Conservation (phyloP, 2,329 filamentous ascomycete species). For the Neodidymelliopsis sp. region DNA sequence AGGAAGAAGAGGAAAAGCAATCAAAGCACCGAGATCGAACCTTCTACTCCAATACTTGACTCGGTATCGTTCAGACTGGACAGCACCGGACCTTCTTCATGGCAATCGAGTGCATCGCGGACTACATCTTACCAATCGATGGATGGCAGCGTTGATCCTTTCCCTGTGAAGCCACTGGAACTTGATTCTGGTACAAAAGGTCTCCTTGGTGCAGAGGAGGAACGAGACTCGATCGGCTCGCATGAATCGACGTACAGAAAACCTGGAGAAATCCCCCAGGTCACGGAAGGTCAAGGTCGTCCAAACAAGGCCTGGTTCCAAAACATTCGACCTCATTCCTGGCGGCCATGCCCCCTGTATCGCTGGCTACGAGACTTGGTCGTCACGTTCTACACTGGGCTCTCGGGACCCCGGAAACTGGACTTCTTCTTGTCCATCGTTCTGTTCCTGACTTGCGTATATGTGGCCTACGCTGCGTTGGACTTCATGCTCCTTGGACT, state of each 20-base stretch:
- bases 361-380: conserved; percentile 7
- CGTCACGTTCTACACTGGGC: conserved; percentile 17
- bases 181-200: too few relatives aligned
- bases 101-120: neutral
- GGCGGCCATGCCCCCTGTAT: conserved; percentile 30
- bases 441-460: conserved; percentile 19
- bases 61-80: neutral
- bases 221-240: conserved; percentile 26
- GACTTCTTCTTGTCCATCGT: conserved; percentile 26
- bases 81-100: neutral
- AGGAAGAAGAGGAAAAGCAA: neutral
- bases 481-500: conserved; percentile 28
- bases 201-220: neutral
- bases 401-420: conserved; percentile 14
- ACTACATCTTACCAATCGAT: neutral
- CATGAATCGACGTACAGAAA: neutral
- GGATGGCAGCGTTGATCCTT: neutral
- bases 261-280: neutral
- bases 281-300: neutral
- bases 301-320: neutral
- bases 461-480: conserved; percentile 27
- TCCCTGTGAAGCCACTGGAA: too few relatives aligned
- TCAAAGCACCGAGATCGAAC: neutral
- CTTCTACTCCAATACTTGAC: neutral
- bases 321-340: conserved; percentile 8